A percentile compares a stretch with the other conserved stretches of the same genome.
phyloP scores from a whole-genome alignment of 352 stramenopile species.

The Plasmopara viticola region DNA sequence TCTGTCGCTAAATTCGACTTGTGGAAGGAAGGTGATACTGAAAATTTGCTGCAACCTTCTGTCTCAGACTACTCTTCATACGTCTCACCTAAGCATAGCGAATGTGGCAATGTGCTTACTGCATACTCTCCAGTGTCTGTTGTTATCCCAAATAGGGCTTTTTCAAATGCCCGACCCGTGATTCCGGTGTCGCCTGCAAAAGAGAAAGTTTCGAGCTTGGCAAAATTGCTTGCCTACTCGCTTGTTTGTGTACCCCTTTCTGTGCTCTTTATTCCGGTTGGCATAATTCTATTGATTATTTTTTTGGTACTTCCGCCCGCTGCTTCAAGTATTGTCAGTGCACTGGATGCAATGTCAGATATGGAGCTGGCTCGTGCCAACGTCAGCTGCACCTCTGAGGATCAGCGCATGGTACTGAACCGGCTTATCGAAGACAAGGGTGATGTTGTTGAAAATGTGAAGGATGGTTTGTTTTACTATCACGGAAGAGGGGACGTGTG shows the following conservation, averaged over 20 bases:
- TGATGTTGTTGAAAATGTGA: constrained; percentile 25
- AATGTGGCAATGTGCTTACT: constrained; percentile 20
- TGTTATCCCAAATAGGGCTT: constrained; percentile 20
- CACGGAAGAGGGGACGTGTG: constrained; percentile 52
- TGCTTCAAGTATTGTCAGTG: constrained; percentile 41
- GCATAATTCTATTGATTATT: constrained; percentile 42
- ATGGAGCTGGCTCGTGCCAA: constrained; percentile 74
- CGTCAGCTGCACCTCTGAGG: constrained; percentile 40
- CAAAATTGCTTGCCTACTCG: constrained; percentile 62
- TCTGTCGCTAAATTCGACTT: constrained; percentile 22
- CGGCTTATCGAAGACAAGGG: constrained; percentile 36
- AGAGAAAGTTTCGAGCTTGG: constrained; percentile 41
- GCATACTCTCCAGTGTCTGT: constrained; percentile 19
- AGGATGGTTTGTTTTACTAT: constrained; percentile 48
- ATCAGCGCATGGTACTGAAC: constrained; percentile 53
- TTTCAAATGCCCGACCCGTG: constrained; percentile 5
- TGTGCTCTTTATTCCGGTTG: constrained; percentile 51
- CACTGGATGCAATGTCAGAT: constrained; percentile 64
- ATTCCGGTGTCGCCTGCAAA: constrained; percentile 7
- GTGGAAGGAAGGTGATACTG: constrained; percentile 32
- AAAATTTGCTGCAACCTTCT: constrained; percentile 23
- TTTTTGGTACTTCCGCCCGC: constrained; percentile 57
- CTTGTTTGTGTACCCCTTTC: constrained; percentile 48
- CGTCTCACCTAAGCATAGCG: constrained; percentile 49
- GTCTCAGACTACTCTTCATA: constrained; percentile 43